These are phyloP conservation scores for Zasmidium citrigriseum DNA, from an alignment of 2,329 filamentous ascomycete genomes.

Conservation along the genomic window DNA sequence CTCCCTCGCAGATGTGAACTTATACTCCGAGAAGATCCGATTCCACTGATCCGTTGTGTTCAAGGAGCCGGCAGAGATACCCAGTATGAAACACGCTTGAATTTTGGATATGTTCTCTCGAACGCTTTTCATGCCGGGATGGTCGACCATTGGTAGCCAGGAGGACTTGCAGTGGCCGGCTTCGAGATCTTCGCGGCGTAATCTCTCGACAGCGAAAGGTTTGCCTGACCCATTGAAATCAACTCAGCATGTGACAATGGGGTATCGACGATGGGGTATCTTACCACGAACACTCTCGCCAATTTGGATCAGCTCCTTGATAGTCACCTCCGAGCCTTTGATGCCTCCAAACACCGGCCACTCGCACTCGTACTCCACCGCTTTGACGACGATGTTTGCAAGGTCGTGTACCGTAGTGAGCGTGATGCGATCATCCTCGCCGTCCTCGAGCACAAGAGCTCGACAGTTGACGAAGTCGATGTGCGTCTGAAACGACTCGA, in stretches of 20 bases:
- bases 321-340: conserved; percentile 38
- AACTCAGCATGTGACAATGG: conserved; percentile 26
- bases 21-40: conserved; percentile 45
- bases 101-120: conserved; percentile 26
- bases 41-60: conserved; percentile 50
- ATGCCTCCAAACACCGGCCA: conserved; percentile 50
- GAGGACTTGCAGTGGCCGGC: conserved; percentile 42
- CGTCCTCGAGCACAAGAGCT: conserved; percentile 46
- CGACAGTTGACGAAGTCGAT: conserved; percentile 45
- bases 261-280: background rate
- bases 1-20: conserved; percentile 45
- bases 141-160: conserved; percentile 38
- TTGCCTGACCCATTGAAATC: conserved; percentile 32
- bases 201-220: conserved; percentile 46
- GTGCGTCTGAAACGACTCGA: conserved; percentile 42
- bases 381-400: conserved; percentile 41
- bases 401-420: conserved; percentile 50
- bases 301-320: conserved; percentile 34
- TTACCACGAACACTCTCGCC: conserved; percentile 16
- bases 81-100: conserved; percentile 31
- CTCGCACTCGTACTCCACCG: conserved; percentile 46
- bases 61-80: conserved; percentile 41
- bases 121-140: conserved; percentile 29
- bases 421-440: conserved; percentile 46
- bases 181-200: conserved; percentile 51